Base-by-base conservation (phyloP, 805 yeast species). In the Suhomyces sp. region DNA sequence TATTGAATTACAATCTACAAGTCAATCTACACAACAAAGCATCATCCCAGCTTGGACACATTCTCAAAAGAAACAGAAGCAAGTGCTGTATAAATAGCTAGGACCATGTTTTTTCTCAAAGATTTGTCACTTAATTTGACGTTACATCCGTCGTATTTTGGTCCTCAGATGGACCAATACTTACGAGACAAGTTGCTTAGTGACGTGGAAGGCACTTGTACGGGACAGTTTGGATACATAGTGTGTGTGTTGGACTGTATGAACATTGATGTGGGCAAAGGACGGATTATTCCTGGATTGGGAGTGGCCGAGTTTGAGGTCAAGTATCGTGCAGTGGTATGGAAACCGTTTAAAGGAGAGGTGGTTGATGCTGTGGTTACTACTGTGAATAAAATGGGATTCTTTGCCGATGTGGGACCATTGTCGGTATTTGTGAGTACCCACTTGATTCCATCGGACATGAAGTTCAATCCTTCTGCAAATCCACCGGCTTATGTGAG, bases 341-440 rank as follows among this genome's bases (percentile, higher is more conserved):
- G 96, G 95, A 85, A 91, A 54, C 98, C 98, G 4, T 93, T 93
- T 67, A 93, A 93, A 65, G 98, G 98, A 22, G 98, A 93, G 63
- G 98, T 93, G 6, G 98, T 93, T 17, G 98, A 93, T 61, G 98
- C 95, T 5, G 81, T 91, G 16, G 98, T 93, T 11, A 85, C 96
- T 10, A 85, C 87, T 20, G 97, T 95, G 31, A 88, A 84, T 60
- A 88, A 79, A 54, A 84, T 91, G 82, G 98, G 98, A 6, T 88
- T 93, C 47, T 93, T 93, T 59, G 98, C 95, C 24, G 97, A 93
- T 61, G 98, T 93, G 19, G 98, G 98, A 0, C 98, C 98, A 11
- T 70, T 93, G 57, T 81, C 90, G 16, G 96, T 93, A 25, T 93
- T 93, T 60, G 95, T 93, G 15, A 85, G 96, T 16, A 88, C 95